Conservation (phyloP, 2,329 filamentous ascomycete species). For the Verticillium klebahnii region DNA sequence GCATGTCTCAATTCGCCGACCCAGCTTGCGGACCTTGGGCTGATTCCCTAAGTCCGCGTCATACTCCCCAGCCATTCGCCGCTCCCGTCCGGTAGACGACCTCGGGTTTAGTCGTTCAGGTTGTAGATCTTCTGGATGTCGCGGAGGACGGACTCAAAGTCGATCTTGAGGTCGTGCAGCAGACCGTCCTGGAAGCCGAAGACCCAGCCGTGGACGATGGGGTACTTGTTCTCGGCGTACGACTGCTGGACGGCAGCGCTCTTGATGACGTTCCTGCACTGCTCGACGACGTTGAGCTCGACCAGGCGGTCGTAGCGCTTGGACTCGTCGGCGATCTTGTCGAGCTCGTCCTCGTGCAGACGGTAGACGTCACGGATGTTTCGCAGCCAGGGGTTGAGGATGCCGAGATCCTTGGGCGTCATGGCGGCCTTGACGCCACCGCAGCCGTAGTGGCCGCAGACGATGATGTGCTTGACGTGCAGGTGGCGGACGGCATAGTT, state of each 20-base stretch:
- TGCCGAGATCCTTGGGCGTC: conserved; percentile 64
- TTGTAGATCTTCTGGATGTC: conserved; percentile 64
- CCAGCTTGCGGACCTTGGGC: no score
- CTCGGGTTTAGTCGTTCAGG: conserved; percentile 29
- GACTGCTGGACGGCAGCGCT: conserved; percentile 74
- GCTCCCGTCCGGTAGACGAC: not conserved
- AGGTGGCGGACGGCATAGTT: conserved; percentile 81
- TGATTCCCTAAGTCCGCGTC: no score
- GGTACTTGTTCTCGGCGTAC: conserved; percentile 58
- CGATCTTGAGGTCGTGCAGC: conserved; percentile 59
- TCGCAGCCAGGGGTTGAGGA: conserved; percentile 69
- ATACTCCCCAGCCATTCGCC: no score
- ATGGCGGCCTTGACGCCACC: conserved; percentile 72
- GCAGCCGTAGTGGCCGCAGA: conserved; percentile 76
- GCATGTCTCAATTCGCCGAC: not conserved
- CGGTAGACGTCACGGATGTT: conserved; percentile 73
- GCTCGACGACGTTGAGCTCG: conserved; percentile 77
- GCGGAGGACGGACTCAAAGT: conserved; percentile 54
- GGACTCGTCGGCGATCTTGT: conserved; percentile 53
- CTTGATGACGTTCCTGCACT: conserved; percentile 74
- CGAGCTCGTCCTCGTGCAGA: conserved; percentile 65
- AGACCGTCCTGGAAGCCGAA: conserved; percentile 66
- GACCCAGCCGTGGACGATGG: conserved; percentile 70
- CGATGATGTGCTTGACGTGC: conserved; percentile 74
- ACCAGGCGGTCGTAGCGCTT: conserved; percentile 67